phyloP scores from a whole-genome alignment of 306 rosid genomes.

The Cucurbita maxima region DNA sequence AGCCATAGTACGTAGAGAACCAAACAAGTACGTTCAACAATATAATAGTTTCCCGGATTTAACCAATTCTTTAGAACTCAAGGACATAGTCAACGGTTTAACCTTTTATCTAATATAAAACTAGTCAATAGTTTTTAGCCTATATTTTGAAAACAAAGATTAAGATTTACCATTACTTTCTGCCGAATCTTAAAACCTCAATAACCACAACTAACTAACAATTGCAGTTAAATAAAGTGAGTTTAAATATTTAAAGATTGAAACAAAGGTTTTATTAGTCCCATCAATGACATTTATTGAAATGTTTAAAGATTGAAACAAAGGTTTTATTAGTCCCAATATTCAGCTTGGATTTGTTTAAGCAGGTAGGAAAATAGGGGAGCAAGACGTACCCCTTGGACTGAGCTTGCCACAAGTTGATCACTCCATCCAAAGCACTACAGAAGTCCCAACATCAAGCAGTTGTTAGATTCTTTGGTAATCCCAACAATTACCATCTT shows the following conservation, averaged over 20 bases:
- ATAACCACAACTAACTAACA: neutral
- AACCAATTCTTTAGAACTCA: neutral
- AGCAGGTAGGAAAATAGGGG: neutral
- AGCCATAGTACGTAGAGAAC: neutral
- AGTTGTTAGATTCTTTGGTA: neutral
- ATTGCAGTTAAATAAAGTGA: neutral
- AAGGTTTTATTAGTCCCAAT: neutral
- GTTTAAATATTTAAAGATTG: neutral
- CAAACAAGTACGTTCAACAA: neutral
- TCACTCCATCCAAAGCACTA: slow-evolving; percentile 76
- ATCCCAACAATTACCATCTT: neutral
- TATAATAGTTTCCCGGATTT: neutral
- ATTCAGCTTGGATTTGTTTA: neutral
- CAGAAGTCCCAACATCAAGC: slow-evolving; percentile 7
- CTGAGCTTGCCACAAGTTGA: slow-evolving; percentile 64
- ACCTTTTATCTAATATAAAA: neutral
- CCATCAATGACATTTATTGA: neutral
- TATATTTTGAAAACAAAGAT: neutral
- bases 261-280: neutral
- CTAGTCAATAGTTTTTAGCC: neutral
- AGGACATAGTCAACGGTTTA: neutral
- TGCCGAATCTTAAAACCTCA: neutral
- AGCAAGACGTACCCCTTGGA: slow-evolving; percentile 30
- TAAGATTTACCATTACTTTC: neutral
- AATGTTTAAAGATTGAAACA: neutral